A percentile compares a stretch with the other conserved stretches of the same genome.
Conservation (phyloP, 805 yeast genomes). For the Hanseniaspora meyeri region DNA sequence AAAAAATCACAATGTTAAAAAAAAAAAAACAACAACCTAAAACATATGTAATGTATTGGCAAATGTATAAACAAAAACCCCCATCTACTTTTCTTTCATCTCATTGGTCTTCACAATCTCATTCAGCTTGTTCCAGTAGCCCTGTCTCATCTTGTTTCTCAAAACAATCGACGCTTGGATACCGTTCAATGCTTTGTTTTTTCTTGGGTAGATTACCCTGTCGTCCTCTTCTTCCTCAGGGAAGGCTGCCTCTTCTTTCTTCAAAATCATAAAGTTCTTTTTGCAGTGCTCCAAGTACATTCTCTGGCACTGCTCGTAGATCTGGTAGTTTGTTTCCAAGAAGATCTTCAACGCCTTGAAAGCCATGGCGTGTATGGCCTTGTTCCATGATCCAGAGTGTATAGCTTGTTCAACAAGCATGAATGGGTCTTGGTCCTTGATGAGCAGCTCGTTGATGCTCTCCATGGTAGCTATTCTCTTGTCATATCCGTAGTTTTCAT, state of each 20-base stretch:
- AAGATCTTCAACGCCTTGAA: slow-evolving; percentile 82
- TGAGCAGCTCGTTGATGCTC: slow-evolving; percentile 9
- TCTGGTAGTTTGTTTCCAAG: slow-evolving; percentile 80
- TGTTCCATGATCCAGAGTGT: slow-evolving; percentile 71
- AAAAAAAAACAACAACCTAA: too few relatives aligned
- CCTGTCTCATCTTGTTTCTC: slow-evolving; percentile 19
- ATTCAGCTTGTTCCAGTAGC: slow-evolving; percentile 62
- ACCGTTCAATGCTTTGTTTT: slow-evolving; percentile 8
- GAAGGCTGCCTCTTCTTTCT: slow-evolving; percentile 34
- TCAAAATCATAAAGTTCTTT: slow-evolving; percentile 54
- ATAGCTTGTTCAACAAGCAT: slow-evolving; percentile 30
- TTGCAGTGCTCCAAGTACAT: slow-evolving; percentile 68
- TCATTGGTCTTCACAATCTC: slow-evolving; percentile 36
- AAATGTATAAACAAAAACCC: too few relatives aligned
- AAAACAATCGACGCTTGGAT: slow-evolving; percentile 13
- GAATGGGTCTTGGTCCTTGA: slow-evolving; percentile 24
- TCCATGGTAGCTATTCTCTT: slow-evolving; percentile 13
- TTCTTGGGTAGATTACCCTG: not conserved
- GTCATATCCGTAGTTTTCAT: slow-evolving; percentile 11
- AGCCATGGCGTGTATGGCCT: slow-evolving; percentile 82
- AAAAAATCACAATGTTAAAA: too few relatives aligned
- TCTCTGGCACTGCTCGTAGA: slow-evolving; percentile 87
- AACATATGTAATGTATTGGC: too few relatives aligned
- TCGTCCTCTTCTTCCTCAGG: not conserved
- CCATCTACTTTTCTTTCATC: not conserved